A percentile compares a stretch with the other conserved stretches of the same genome.
These are phyloP conservation scores for Dalbergia cochinchinensis DNA, from an alignment of 306 rosid genomes.

Conservation along the genomic window DNA sequence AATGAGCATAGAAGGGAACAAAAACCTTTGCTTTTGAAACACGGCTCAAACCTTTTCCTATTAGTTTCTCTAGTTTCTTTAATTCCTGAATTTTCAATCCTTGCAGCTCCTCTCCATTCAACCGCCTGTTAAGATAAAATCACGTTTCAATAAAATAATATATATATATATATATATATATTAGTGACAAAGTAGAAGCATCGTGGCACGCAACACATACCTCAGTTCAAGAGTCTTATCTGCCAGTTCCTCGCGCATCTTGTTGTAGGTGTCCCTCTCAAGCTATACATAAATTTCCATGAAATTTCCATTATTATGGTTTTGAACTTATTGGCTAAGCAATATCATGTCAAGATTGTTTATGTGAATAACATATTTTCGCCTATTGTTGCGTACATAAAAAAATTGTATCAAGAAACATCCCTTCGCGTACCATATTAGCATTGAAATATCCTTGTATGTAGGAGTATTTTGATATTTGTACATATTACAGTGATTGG, in stretches of 20 bases:
- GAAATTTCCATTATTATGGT: not conserved
- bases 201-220: not conserved
- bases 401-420: too few species aligned
- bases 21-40: constrained; percentile 46
- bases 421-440: not conserved
- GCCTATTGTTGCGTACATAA: not conserved
- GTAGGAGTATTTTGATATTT: not conserved
- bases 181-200: not conserved
- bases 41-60: constrained; percentile 16
- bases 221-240: constrained; percentile 39
- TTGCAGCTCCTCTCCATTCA: constrained; percentile 43
- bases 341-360: not conserved
- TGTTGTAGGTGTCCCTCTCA: not conserved
- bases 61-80: constrained; percentile 25
- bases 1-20: constrained; percentile 1
- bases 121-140: constrained; percentile 10
- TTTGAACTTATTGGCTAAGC: not conserved
- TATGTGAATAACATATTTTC: not conserved
- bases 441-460: not conserved
- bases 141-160: not conserved
- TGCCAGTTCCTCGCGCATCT: constrained; percentile 29
- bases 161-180: too few species aligned
- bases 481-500: not conserved
- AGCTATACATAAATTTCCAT: constrained; percentile 13
- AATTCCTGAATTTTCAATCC: constrained; percentile 36